Conservation (phyloP, 805 yeast genomes). For the Ogataea pini region DNA sequence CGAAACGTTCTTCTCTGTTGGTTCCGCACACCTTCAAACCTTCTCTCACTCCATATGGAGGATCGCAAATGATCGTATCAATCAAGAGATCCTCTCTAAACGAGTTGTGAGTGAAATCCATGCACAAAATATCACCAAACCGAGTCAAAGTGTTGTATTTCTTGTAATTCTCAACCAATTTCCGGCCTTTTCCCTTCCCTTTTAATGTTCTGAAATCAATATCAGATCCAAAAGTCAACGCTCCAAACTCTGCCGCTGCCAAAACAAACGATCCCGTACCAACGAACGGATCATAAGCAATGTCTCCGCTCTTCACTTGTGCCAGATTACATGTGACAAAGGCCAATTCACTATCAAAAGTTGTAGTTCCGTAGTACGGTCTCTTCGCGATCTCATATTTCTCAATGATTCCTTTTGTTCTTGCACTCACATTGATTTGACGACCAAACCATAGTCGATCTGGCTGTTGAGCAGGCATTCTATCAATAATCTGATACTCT, state of each 20-base stretch:
- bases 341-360: slow-evolving; percentile 93
- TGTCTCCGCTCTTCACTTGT: slow-evolving; percentile 61
- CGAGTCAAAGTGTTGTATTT: slow-evolving; percentile 62
- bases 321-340: slow-evolving; percentile 86
- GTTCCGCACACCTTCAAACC: slow-evolving; percentile 93
- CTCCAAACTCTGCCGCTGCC: slow-evolving; percentile 85
- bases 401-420: slow-evolving; percentile 66
- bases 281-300: slow-evolving; percentile 91
- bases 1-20: slow-evolving; percentile 55
- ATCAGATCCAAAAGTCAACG: slow-evolving; percentile 81
- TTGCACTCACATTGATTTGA: slow-evolving; percentile 59
- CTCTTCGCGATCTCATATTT: slow-evolving; percentile 78
- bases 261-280: slow-evolving; percentile 95
- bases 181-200: slow-evolving; percentile 55
- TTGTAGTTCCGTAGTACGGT: slow-evolving; percentile 91
- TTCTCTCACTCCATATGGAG: slow-evolving; percentile 97
- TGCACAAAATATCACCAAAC: slow-evolving; percentile 76
- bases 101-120: slow-evolving; percentile 95
- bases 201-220: slow-evolving; percentile 79
- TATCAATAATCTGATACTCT: slow-evolving; percentile 48
- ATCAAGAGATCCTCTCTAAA: slow-evolving; percentile 60
- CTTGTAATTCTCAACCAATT: slow-evolving; percentile 61
- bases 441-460: slow-evolving; percentile 72
- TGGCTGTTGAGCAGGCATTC: slow-evolving; percentile 48
- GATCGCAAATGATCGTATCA: slow-evolving; percentile 90